phyloP scores from a whole-genome alignment of 2,329 filamentous ascomycete species.

The Neoascochyta sp. region DNA sequence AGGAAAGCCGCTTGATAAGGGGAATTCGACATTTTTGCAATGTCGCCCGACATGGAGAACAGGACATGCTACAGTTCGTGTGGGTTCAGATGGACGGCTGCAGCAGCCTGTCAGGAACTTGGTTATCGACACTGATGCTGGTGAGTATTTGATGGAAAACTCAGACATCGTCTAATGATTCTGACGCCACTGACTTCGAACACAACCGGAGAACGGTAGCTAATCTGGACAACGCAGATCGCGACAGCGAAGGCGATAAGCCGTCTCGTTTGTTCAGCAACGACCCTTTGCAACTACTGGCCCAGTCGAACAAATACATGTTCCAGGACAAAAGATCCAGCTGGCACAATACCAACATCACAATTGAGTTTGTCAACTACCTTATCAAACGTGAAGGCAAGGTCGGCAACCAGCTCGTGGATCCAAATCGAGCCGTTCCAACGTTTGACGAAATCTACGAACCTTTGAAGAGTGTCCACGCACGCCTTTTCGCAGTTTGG shows the following conservation, averaged over 20 bases:
- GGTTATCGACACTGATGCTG: too few species aligned
- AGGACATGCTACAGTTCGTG: slow-evolving; percentile 34
- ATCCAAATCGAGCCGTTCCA: slow-evolving; percentile 35
- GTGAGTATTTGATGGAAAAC: too few species aligned
- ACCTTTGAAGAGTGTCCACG: slow-evolving; percentile 31
- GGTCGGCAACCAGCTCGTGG: slow-evolving; percentile 30
- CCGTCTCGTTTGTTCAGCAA: slow-evolving; percentile 19
- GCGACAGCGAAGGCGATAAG: too few species aligned
- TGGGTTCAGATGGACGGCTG: slow-evolving; percentile 33
- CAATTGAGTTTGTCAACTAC: slow-evolving; percentile 48
- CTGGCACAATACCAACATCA: slow-evolving; percentile 50
- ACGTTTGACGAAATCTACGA: slow-evolving; percentile 21
- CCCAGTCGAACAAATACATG: slow-evolving; percentile 21
- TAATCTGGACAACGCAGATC: too few species aligned
- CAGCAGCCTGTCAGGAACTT: slow-evolving; percentile 4
- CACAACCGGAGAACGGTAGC: too few species aligned
- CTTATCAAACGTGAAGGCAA: slow-evolving; percentile 38
- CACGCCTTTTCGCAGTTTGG: slow-evolving; percentile 43
- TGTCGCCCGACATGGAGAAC: slow-evolving; percentile 37
- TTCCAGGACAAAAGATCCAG: slow-evolving; percentile 5
- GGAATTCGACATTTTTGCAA: slow-evolving; percentile 28
- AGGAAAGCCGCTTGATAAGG: too few species aligned
- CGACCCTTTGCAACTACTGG: slow-evolving; percentile 19
- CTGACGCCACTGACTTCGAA: too few species aligned
- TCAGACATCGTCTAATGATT: too few species aligned